Conservation (phyloP, 2,329 filamentous ascomycete genomes). For the Stromatinia cepivora region DNA sequence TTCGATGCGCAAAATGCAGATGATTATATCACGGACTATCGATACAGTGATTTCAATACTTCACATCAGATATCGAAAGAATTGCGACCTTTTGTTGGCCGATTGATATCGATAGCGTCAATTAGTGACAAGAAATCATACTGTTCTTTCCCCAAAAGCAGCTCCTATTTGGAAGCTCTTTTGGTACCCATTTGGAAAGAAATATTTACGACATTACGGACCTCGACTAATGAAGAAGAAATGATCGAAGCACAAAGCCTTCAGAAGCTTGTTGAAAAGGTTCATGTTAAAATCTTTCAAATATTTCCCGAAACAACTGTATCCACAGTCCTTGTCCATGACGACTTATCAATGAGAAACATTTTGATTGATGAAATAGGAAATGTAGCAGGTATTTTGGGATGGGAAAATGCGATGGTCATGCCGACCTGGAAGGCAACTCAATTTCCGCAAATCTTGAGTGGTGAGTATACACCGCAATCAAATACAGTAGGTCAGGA, state of each 20-base stretch:
- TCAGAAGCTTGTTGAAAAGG: not conserved
- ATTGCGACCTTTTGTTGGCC: not conserved
- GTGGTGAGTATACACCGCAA: not conserved
- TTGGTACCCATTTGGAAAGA: not conserved
- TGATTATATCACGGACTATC: not conserved
- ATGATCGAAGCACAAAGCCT: not conserved
- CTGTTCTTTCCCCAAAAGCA: not conserved
- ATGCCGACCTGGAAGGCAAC: constrained; percentile 3
- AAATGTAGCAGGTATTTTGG: not conserved
- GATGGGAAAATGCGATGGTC: not conserved
- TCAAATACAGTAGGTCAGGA: not conserved
- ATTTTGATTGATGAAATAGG: constrained; percentile 4
- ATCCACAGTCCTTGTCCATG: not conserved
- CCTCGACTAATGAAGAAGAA: not conserved
- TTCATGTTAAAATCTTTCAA: not conserved
- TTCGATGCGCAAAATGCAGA: not conserved
- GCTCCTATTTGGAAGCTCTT: not conserved
- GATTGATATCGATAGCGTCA: not conserved
- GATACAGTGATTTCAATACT: constrained; percentile 1
- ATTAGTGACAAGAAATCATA: not conserved
- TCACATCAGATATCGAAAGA: not conserved
- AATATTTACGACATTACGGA: not conserved
- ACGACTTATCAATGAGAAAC: constrained; percentile 12
- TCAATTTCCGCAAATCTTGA: not conserved
- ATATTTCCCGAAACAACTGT: not conserved